Conservation (phyloP, 257 asterid species). For the Perilla frutescens region DNA sequence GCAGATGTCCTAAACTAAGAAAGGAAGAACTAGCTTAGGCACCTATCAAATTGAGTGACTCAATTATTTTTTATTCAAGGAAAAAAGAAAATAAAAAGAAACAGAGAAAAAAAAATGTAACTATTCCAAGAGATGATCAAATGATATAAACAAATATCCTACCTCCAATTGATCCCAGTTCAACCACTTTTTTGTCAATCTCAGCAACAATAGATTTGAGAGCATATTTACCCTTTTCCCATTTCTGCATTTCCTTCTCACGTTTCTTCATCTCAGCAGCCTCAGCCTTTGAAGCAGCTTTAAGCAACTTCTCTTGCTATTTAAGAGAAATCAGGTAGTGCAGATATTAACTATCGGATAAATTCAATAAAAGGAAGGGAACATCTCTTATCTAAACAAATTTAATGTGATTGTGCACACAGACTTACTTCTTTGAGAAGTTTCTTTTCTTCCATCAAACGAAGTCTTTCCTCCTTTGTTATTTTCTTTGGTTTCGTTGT, state of each 20-base stretch:
- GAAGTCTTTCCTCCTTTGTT: slow-evolving; percentile 81
- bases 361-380: slow-evolving; percentile 23
- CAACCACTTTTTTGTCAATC: slow-evolving; percentile 79
- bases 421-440: slow-evolving; percentile 73
- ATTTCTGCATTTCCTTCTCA: slow-evolving; percentile 81
- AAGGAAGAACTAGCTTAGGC: slow-evolving; percentile 40
- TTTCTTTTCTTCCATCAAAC: slow-evolving; percentile 78
- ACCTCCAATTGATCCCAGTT: slow-evolving; percentile 90
- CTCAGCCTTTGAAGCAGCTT: slow-evolving; percentile 82
- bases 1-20: slow-evolving; percentile 74
- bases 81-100: not conserved
- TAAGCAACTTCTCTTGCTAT: slow-evolving; percentile 83
- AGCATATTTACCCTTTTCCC: slow-evolving; percentile 92
- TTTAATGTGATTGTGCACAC: not conserved
- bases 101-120: not conserved
- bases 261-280: slow-evolving; percentile 77
- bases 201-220: slow-evolving; percentile 86
- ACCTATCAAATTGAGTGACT: slow-evolving; percentile 32
- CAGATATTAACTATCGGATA: slow-evolving; percentile 19
- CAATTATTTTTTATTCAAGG: not conserved
- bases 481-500: slow-evolving; percentile 49
- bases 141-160: slow-evolving; percentile 29
- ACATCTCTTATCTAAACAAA: slow-evolving; percentile 7
- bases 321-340: slow-evolving; percentile 36
- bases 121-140: slow-evolving; percentile 20